Conservation (phyloP, 495 filamentous ascomycete species). For the Sordaria brevicollis region DNA sequence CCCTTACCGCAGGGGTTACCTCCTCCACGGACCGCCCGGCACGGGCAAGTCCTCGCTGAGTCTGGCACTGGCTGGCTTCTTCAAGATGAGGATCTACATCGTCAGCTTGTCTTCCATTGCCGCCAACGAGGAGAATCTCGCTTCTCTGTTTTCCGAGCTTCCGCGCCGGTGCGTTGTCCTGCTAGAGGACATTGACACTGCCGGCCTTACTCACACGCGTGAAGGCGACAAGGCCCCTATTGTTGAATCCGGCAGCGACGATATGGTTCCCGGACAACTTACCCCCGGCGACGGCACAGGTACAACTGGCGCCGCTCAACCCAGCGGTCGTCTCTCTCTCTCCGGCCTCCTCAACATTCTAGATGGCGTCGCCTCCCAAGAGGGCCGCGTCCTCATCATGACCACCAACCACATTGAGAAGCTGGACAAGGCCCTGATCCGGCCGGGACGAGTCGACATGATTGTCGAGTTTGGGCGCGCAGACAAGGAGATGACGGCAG, state of each 20-base stretch:
- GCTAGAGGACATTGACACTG: conserved; percentile 65
- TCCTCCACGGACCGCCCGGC: conserved; percentile 39
- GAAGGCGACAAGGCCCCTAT: conserved; percentile 37
- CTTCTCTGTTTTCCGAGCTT: conserved; percentile 56
- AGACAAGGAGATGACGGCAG: conserved; percentile 30
- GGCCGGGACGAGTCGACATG: conserved; percentile 71
- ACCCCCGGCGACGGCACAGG: conserved; percentile 12
- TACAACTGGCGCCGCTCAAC: background rate
- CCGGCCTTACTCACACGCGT: conserved; percentile 54
- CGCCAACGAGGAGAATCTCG: conserved; percentile 62
- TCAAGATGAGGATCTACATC: conserved; percentile 46
- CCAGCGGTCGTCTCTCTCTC: conserved; percentile 47
- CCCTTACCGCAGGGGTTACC: conserved; percentile 38
- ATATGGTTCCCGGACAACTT: conserved; percentile 20
- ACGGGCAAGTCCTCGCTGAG: conserved; percentile 45
- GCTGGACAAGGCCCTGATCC: conserved; percentile 64
- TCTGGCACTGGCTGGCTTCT: conserved; percentile 34
- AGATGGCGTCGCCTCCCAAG: conserved; percentile 67
- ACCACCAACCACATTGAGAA: conserved; percentile 73
- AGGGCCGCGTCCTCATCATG: conserved; percentile 75
- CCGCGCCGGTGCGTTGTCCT: conserved; percentile 60
- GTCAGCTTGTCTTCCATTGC: conserved; percentile 52
- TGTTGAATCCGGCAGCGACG: conserved; percentile 35
- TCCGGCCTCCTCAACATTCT: conserved; percentile 71
- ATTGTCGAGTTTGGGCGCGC: conserved; percentile 53